Evolutionary conservation across 1,284 basidiomycete genomes (phyloP).

Genomic region (Ceratobasidium sp.): DNA sequence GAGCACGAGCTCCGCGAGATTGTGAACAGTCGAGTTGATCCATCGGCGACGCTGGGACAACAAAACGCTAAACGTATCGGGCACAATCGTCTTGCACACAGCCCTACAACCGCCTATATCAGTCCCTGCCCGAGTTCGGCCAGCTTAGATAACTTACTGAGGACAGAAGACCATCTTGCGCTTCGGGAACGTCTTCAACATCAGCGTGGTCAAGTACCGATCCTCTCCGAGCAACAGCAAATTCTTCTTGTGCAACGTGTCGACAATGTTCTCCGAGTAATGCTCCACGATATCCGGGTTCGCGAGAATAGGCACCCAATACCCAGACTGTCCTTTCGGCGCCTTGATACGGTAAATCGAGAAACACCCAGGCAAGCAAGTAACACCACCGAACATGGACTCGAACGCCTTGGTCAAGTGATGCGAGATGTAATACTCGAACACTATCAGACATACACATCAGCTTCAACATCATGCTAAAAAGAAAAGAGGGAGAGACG

Average conservation of each 20-base stretch:
- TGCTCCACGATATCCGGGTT: slow-evolving; percentile 98
- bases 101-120: slow-evolving; percentile 61
- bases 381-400: slow-evolving; percentile 99
- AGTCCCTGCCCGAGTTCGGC: too few species aligned
- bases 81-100: slow-evolving; percentile 97
- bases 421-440: slow-evolving; percentile 99
- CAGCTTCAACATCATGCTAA: slow-evolving; percentile 45
- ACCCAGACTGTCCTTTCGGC: slow-evolving; percentile 90
- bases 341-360: slow-evolving; percentile 99
- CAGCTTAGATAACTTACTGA: too few species aligned
- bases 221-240: slow-evolving; percentile 97
- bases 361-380: slow-evolving; percentile 99
- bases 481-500: too few species aligned
- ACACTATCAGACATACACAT: slow-evolving; percentile 69
- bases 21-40: slow-evolving; percentile 99
- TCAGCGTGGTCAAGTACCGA: slow-evolving; percentile 95
- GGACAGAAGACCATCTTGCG: slow-evolving; percentile 99
- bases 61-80: slow-evolving; percentile 93
- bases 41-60: slow-evolving; percentile 97
- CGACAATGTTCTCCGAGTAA: slow-evolving; percentile 98
- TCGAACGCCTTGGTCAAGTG: slow-evolving; percentile 99
- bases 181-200: slow-evolving; percentile 98
- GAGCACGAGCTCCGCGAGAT: slow-evolving; percentile 92
- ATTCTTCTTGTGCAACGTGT: slow-evolving; percentile 99
- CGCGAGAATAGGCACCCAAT: slow-evolving; percentile 98